A percentile compares a stretch with the other conserved stretches of the same genome.
These are phyloP conservation scores for Calocybe cyanea DNA, from an alignment of 768 basidiomycete genomes.

Conservation along the genomic window DNA sequence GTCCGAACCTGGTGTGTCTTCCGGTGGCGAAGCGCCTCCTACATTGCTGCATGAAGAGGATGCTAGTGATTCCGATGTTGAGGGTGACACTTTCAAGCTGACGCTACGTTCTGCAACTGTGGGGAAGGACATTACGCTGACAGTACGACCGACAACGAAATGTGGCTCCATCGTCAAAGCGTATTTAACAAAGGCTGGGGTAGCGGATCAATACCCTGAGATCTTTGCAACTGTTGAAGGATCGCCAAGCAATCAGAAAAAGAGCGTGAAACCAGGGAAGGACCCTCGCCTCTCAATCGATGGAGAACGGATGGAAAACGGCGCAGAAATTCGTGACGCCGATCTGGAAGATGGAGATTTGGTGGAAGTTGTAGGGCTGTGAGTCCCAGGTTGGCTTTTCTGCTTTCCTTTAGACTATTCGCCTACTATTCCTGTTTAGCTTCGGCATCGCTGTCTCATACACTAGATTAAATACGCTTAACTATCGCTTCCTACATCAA, in stretches of 20 bases:
- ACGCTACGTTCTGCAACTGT: conserved; percentile 51
- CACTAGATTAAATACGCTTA: not conserved
- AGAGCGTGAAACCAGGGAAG: conserved; percentile 23
- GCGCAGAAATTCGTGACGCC: conserved; percentile 56
- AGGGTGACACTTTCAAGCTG: conserved; percentile 61
- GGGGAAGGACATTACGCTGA: conserved; percentile 58
- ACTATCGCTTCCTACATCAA: not conserved
- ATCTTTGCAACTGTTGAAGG: conserved; percentile 20
- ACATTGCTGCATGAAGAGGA: conserved; percentile 11
- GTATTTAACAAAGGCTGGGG: conserved; percentile 64
- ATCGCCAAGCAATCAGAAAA: conserved; percentile 24
- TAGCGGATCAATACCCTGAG: conserved; percentile 50
- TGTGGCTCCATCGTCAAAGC: conserved; percentile 74
- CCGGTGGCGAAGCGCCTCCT: conserved; percentile 18
- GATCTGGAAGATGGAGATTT: conserved; percentile 80
- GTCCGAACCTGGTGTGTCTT: conserved; percentile 6
- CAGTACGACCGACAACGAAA: conserved; percentile 70
- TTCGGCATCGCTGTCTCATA: too few species aligned
- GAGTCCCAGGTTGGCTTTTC: conserved; percentile 2
- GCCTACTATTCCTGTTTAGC: too few species aligned
- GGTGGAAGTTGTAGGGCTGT: conserved; percentile 69
- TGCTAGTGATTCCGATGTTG: conserved; percentile 35
- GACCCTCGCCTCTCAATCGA: conserved; percentile 59
- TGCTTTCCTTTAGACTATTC: too few species aligned
- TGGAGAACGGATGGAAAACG: conserved; percentile 64